A percentile compares a stretch with the other conserved stretches of the same genome.
Conservation (phyloP, 2,329 filamentous ascomycete species). For the Ophiocordyceps australis region DNA sequence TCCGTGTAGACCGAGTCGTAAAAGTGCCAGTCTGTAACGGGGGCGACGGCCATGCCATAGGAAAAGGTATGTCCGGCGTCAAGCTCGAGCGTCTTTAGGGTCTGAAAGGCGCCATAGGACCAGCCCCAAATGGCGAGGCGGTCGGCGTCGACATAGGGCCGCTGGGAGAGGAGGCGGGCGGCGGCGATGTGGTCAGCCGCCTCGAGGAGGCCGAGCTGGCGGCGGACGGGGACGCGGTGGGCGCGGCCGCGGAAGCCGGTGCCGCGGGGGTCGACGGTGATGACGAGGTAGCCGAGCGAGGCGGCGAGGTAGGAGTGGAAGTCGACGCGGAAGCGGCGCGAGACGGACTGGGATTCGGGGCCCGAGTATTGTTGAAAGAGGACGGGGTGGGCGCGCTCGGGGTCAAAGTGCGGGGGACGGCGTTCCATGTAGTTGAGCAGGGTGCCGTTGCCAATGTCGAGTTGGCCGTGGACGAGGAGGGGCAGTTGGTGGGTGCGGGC, state of each 20-base stretch:
- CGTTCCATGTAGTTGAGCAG: slow-evolving; percentile 61
- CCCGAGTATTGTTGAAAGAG: slow-evolving; percentile 92
- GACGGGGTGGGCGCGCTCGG: slow-evolving; percentile 74
- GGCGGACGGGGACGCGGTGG: slow-evolving; percentile 65
- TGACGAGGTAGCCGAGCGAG: slow-evolving; percentile 75
- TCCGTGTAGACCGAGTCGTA: slow-evolving; percentile 93
- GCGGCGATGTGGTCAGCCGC: slow-evolving; percentile 81
- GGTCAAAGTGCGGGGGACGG: slow-evolving; percentile 74
- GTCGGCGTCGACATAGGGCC: slow-evolving; percentile 64
- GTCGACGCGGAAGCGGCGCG: slow-evolving; percentile 64
- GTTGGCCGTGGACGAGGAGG: slow-evolving; percentile 61
- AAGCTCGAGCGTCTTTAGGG: slow-evolving; percentile 82
- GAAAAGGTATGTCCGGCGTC: slow-evolving; percentile 82
- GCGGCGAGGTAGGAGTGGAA: slow-evolving; percentile 84
- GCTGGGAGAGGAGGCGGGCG: slow-evolving; percentile 66
- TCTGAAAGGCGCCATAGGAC: slow-evolving; percentile 93
- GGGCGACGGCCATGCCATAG: slow-evolving; percentile 96
- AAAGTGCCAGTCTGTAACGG: slow-evolving; percentile 95
- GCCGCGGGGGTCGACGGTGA: slow-evolving; percentile 85
- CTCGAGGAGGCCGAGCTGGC: slow-evolving; percentile 72
- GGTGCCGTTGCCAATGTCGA: slow-evolving; percentile 63
- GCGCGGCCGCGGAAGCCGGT: slow-evolving; percentile 81
- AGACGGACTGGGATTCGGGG: slow-evolving; percentile 78
- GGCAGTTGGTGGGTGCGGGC: slow-evolving; percentile 68
- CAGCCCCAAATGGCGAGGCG: slow-evolving; percentile 94